A percentile compares a stretch with the other conserved stretches of the same genome.
Conservation (phyloP, 1,284 basidiomycete species). For the Ceratobasidium papillatum region DNA sequence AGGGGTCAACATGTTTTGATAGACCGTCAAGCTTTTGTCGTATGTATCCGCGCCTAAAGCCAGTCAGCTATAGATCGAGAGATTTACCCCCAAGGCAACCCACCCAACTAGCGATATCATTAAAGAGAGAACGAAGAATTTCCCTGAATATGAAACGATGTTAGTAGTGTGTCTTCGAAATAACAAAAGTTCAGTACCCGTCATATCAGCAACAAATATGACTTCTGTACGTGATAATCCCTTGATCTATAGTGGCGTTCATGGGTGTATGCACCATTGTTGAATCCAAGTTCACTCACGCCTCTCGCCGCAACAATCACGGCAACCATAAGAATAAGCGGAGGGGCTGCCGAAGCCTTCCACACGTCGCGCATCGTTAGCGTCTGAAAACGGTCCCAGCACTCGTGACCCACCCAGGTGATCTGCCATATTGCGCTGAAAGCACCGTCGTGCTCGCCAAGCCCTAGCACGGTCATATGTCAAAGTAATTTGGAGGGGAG, state of each 20-base stretch:
- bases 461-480: not conserved
- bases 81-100: not conserved
- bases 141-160: not conserved
- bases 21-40: not conserved
- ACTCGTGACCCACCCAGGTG: not conserved
- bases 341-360: constrained; percentile 19
- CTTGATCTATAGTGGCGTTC: not conserved
- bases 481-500: not conserved
- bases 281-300: not conserved
- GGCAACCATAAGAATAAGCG: not conserved
- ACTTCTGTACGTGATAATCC: not conserved
- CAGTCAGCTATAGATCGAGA: not conserved
- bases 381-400: not conserved
- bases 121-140: constrained; percentile 12
- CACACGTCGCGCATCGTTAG: not conserved
- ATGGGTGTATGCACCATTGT: not conserved
- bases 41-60: not conserved
- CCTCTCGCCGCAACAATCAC: not conserved
- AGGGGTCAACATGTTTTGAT: not conserved
- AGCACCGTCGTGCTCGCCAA: not conserved
- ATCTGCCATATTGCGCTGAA: constrained; percentile 18
- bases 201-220: not conserved
- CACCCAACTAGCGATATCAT: constrained; percentile 20
- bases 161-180: not conserved
- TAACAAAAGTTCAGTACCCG: not conserved